phyloP scores from a whole-genome alignment of 345 rosid species.

The Diplotaxis tenuifolia region DNA sequence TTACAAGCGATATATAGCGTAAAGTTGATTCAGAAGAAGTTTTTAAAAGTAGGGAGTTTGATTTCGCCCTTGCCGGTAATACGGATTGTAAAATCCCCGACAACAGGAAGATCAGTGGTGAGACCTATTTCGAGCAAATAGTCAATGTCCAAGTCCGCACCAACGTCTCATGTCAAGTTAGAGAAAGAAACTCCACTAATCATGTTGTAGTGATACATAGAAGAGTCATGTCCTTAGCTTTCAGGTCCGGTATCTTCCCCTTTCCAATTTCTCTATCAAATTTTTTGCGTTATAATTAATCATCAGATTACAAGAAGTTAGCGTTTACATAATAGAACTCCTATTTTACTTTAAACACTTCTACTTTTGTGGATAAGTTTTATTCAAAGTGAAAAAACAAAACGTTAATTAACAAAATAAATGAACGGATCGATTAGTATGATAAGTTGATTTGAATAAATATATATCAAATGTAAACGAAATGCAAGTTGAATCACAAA shows the following conservation, averaged over 20 bases:
- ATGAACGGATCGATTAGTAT: background rate
- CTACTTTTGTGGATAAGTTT: background rate
- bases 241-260: slow-evolving; percentile 81
- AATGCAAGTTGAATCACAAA: background rate
- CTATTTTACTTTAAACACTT: background rate
- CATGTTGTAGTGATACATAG: too few species aligned
- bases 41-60: slow-evolving; percentile 73
- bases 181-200: slow-evolving; percentile 55
- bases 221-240: slow-evolving; percentile 58
- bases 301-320: background rate
- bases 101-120: slow-evolving; percentile 67
- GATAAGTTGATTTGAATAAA: background rate
- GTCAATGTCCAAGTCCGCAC: slow-evolving; percentile 91
- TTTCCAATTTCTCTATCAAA: slow-evolving; percentile 63
- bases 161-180: slow-evolving; percentile 70
- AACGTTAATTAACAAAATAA: background rate
- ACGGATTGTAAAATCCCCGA: slow-evolving; percentile 70
- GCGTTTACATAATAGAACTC: background rate
- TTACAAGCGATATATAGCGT: background rate
- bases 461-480: background rate
- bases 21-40: slow-evolving; percentile 20
- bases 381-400: background rate
- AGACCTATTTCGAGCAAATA: slow-evolving; percentile 65
- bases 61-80: slow-evolving; percentile 66
- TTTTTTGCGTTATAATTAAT: background rate